These are phyloP conservation scores for Raffaelea ambrosiae DNA, from an alignment of 2,329 filamentous ascomycete species.

Conservation along the genomic window DNA sequence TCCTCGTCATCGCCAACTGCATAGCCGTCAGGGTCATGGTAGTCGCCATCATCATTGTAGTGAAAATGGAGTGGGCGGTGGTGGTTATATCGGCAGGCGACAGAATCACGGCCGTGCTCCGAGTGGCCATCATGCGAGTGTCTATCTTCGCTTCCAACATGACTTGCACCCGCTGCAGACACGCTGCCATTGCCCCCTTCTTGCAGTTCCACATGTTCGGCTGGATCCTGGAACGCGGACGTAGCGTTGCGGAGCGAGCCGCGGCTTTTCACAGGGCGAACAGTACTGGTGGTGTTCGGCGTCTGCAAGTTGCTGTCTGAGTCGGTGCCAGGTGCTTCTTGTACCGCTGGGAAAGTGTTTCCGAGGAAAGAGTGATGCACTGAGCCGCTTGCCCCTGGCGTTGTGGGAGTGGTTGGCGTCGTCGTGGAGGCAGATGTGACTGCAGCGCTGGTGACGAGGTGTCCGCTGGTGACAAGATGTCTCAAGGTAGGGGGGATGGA, in stretches of 20 bases:
- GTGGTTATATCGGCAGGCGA: not conserved
- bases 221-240: too few relatives aligned
- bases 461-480: not conserved
- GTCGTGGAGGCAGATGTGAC: not conserved
- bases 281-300: not conserved
- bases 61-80: slow-evolving; percentile 6
- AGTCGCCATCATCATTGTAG: slow-evolving; percentile 7
- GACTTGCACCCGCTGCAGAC: not conserved
- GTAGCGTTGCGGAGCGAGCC: too few relatives aligned
- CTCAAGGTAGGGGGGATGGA: slow-evolving; percentile 7
- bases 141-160: not conserved
- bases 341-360: slow-evolving; percentile 18
- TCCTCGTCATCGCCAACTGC: slow-evolving; percentile 13
- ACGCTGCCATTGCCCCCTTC: too few relatives aligned
- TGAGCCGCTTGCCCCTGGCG: not conserved
- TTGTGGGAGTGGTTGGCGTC: not conserved
- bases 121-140: slow-evolving; percentile 9
- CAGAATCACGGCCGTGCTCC: slow-evolving; percentile 5
- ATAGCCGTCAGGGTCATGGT: not conserved
- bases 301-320: not conserved
- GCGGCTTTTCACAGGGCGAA: too few relatives aligned
- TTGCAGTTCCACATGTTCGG: too few relatives aligned
- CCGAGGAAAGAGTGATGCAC: slow-evolving; percentile 1
- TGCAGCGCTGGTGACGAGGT: slow-evolving; percentile 13
- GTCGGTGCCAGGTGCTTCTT: slow-evolving; percentile 15